A percentile compares a stretch with the other conserved stretches of the same genome.
phyloP scores from a whole-genome alignment of 805 yeast genomes.

The Ogataea salicorniae region DNA sequence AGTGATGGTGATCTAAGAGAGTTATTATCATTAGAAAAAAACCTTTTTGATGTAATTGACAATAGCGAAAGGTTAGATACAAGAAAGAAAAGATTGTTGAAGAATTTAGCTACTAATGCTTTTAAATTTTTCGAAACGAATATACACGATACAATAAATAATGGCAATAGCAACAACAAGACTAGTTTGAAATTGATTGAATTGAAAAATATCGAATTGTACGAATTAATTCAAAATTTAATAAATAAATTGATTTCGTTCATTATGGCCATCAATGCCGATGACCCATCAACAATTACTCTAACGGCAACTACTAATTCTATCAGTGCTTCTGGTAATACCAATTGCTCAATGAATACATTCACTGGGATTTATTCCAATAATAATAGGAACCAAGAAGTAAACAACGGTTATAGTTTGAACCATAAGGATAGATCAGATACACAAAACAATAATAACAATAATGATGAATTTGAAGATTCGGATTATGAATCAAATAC shows the following conservation, averaged over 20 bases:
- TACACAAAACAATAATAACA: no score
- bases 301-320: no score
- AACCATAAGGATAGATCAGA: no score
- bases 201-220: conserved; percentile 21
- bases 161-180: neutral
- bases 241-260: conserved; percentile 30
- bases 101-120: conserved; percentile 9
- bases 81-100: conserved; percentile 9
- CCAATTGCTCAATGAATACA: no score
- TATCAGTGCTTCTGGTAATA: neutral
- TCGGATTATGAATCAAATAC: neutral
- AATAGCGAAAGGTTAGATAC: conserved; percentile 6
- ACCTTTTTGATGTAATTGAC: conserved; percentile 7
- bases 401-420: no score
- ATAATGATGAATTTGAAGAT: neutral
- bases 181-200: conserved; percentile 6
- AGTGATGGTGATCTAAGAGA: no score
- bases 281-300: neutral
- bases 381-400: no score
- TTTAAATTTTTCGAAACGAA: conserved; percentile 12
- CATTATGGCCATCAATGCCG: conserved; percentile 18
- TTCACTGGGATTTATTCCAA: no score
- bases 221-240: conserved; percentile 30
- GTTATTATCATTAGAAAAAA: conserved; percentile 10
- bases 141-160: no score